Evolutionary conservation across 2,329 filamentous ascomycete genomes (phyloP).

Genomic region (Nemania sp.): DNA sequence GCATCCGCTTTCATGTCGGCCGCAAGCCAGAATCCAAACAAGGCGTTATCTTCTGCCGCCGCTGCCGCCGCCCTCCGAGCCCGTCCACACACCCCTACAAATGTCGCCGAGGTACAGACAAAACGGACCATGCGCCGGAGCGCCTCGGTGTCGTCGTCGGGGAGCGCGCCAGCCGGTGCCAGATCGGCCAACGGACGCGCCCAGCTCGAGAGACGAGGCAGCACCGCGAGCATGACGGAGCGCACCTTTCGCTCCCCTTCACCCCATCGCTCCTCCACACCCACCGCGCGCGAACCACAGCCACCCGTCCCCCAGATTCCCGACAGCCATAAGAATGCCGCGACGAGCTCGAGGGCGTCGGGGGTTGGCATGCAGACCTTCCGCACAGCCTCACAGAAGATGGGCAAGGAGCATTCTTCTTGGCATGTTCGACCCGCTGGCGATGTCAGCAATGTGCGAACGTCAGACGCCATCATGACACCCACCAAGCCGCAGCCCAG

Average conservation of each 20-base stretch:
- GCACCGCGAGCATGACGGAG: conserved; percentile 83
- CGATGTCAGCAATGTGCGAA: conserved; percentile 51
- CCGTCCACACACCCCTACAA: conserved; percentile 76
- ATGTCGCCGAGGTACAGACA: conserved; percentile 81
- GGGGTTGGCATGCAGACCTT: conserved; percentile 54
- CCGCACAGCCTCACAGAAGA: conserved; percentile 58
- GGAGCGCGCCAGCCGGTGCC: conserved; percentile 51
- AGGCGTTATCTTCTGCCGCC: conserved; percentile 78
- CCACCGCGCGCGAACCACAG: conserved; percentile 50
- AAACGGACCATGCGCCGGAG: conserved; percentile 79
- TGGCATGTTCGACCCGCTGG: conserved; percentile 56
- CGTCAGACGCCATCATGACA: conserved; percentile 48
- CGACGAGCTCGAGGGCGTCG: conserved; percentile 47
- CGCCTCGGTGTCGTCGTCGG: conserved; percentile 70
- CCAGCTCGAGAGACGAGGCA: conserved; percentile 66
- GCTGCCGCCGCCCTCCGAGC: conserved; percentile 84
- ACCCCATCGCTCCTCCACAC: conserved; percentile 52
- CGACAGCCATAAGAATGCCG: conserved; percentile 38
- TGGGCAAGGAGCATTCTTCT: conserved; percentile 48
- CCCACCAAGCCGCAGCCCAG: conserved; percentile 45
- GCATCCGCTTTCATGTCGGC: conserved; percentile 75
- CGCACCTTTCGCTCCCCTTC: conserved; percentile 84
- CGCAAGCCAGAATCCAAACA: conserved; percentile 62
- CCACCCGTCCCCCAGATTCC: conserved; percentile 81
- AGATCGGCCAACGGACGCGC: conserved; percentile 42